Conservation (phyloP, 345 rosid genomes). For the Ceriops decandra region DNA sequence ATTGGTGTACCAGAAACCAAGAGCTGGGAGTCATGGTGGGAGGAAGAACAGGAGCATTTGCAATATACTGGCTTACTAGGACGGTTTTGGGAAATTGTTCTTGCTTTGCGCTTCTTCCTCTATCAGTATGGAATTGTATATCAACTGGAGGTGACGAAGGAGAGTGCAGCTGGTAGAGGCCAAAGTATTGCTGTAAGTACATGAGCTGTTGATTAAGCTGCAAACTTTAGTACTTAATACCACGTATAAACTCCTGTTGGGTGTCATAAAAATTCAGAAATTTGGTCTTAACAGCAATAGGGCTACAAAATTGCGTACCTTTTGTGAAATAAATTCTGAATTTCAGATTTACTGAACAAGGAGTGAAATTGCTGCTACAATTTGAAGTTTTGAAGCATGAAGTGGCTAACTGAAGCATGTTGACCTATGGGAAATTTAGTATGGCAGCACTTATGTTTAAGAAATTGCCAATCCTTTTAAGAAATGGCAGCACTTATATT, state of each 20-base stretch:
- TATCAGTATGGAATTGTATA: constrained; percentile 93
- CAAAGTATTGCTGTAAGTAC: constrained; percentile 63
- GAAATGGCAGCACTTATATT: too few species aligned
- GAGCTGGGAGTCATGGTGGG: constrained; percentile 99
- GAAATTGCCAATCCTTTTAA: too few species aligned
- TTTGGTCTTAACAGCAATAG: too few species aligned
- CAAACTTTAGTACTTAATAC: neutral
- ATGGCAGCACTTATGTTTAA: neutral
- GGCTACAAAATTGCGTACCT: neutral
- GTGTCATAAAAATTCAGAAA: too few species aligned
- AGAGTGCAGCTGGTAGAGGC: constrained; percentile 49
- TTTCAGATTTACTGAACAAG: neutral
- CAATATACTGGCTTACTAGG: constrained; percentile 68
- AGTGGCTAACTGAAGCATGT: neutral
- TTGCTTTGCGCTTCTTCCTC: constrained; percentile 65
- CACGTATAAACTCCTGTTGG: too few species aligned
- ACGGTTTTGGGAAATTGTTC: constrained; percentile 68
- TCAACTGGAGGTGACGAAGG: constrained; percentile 58
- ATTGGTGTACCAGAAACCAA: constrained; percentile 88
- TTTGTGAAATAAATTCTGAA: neutral
- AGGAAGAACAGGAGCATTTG: constrained; percentile 92
- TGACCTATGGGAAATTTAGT: neutral
- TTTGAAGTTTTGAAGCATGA: neutral
- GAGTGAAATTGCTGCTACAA: neutral
- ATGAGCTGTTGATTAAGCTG: neutral